Evolutionary conservation across 352 stramenopile species (phyloP), one percentile per base, ranked within the genome.

Genomic region (Phytophthora parvispora): DNA sequence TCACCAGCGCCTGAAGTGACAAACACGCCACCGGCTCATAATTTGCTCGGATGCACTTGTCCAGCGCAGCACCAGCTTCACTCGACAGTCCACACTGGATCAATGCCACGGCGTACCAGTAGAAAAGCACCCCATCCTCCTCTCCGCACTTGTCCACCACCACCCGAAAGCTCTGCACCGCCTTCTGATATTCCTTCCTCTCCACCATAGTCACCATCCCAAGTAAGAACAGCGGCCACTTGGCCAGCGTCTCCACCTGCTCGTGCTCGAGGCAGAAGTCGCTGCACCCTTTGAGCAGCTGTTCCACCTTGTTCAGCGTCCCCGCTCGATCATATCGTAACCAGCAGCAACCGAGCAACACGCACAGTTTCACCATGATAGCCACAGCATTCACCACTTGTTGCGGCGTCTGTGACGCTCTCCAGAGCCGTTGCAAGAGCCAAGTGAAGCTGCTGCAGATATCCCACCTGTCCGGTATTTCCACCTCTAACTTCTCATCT

Each of bases 21-120:
- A 94, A 62, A 49, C 71, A 84, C 54, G 67, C 69, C 6, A 84
- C 64, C 2, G 79, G 78, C 18, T 81, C 65, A 27, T 88, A 89
- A 29, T 94, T 79, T 15, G 31, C 58, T 34, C 54, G 71, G 28
- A 96, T 72, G 8, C 80, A 86, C 18, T 66, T 56, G n/a, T 84
- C 52, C 1, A 96, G 72, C 34, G 76, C 64, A 47, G 47, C 32
- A 0, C 61, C 65, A 1, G 81, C 80, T 13, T 80, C 61, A 3
- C 8, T 15, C 2, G 40, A 1, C 10, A 13, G 9, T 8, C 55
- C 68, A 29, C 70, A 84, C 32, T 72, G 66, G 47, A 80, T 69
- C 25, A 93, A 62, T 10, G 75, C 67, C 25, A 91, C 69, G 0
- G 83, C 83, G 45, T 83, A 81, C 86, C 86, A 94, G 52, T 90